A percentile compares a stretch with the other conserved stretches of the same genome.
Conservation (phyloP, 148 eudicot species). For the Persicaria tinctoria region DNA sequence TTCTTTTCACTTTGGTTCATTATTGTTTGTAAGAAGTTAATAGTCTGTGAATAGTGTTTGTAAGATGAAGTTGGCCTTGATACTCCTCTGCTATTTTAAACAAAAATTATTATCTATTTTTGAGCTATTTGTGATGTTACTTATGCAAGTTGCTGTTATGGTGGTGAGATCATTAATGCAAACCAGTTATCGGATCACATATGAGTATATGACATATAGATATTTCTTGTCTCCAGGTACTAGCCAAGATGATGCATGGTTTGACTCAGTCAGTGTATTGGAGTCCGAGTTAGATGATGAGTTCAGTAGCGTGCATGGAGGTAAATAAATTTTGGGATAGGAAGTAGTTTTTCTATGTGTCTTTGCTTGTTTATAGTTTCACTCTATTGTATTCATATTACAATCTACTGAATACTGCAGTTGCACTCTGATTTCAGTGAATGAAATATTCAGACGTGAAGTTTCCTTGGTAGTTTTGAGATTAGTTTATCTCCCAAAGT, state of each 20-base stretch:
- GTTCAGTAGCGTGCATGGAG: slow-evolving; percentile 53
- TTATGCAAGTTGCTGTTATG: too few relatives aligned
- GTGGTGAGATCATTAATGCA: neutral
- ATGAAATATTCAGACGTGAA: too few relatives aligned
- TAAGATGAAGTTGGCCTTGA: too few relatives aligned
- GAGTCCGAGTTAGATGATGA: slow-evolving; percentile 73
- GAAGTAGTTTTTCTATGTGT: neutral
- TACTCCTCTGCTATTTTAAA: too few relatives aligned
- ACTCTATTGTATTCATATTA: neutral
- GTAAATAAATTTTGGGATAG: slow-evolving; percentile 17
- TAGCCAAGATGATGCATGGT: slow-evolving; percentile 58
- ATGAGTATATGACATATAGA: neutral
- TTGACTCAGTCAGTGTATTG: slow-evolving; percentile 43
- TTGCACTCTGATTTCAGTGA: too few relatives aligned
- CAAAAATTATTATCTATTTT: too few relatives aligned
- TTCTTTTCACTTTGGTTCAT: neutral
- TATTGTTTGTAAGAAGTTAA: neutral
- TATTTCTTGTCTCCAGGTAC: slow-evolving; percentile 23
- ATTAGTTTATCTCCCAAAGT: too few relatives aligned
- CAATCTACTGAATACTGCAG: neutral
- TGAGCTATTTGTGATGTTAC: too few relatives aligned
- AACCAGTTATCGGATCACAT: neutral
- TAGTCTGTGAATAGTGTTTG: neutral
- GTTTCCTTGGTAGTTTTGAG: too few relatives aligned
- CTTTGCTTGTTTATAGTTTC: slow-evolving; percentile 8